Conservation (phyloP, 192 early-diverging fungal species). For the Bifiguratus adelaidae region DNA sequence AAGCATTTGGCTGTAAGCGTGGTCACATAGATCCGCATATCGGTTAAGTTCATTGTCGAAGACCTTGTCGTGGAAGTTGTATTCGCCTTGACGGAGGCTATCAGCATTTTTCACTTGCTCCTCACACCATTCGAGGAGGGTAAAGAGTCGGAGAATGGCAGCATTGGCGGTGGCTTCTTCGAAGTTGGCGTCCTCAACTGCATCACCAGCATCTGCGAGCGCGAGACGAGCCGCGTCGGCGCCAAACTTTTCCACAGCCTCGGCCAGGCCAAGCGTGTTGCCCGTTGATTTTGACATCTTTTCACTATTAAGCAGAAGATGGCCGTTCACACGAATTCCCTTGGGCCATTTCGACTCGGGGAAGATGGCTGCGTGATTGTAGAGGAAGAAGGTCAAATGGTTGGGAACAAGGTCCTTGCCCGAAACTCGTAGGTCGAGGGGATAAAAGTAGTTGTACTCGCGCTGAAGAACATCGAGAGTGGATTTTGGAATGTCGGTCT, state of each 20-base stretch:
- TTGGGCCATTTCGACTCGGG: conserved; percentile 84
- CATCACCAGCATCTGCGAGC: conserved; percentile 94
- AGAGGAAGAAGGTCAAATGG: conserved; percentile 96
- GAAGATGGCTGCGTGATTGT: conserved; percentile 95
- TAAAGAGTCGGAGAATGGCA: conserved; percentile 85
- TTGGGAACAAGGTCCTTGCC: conserved; percentile 97
- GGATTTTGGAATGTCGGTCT: conserved; percentile 45
- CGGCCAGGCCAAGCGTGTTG: conserved; percentile 82
- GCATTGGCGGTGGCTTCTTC: conserved; percentile 89
- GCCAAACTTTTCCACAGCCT: conserved; percentile 77
- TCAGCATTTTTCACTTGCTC: conserved; percentile 41
- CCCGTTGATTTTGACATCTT: conserved; percentile 99
- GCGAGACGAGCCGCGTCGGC: conserved; percentile 94
- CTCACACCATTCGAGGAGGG: conserved; percentile 84
- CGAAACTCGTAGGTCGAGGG: conserved; percentile 88
- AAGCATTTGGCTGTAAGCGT: conserved; percentile 67
- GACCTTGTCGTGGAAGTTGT: conserved; percentile 77
- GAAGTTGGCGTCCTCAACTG: conserved; percentile 98
- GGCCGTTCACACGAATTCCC: conserved; percentile 83
- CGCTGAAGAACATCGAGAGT: conserved; percentile 71
- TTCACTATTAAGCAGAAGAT: conserved; percentile 86
- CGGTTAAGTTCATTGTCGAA: conserved; percentile 87
- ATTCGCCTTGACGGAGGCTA: conserved; percentile 32
- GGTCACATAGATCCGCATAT: conserved; percentile 52
- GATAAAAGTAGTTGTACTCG: conserved; percentile 97